A percentile compares a stretch with the other conserved stretches of the same genome.
These are phyloP conservation scores for Trichoderma citrinoviride DNA, from an alignment of 2,329 filamentous ascomycete species.

Conservation along the genomic window DNA sequence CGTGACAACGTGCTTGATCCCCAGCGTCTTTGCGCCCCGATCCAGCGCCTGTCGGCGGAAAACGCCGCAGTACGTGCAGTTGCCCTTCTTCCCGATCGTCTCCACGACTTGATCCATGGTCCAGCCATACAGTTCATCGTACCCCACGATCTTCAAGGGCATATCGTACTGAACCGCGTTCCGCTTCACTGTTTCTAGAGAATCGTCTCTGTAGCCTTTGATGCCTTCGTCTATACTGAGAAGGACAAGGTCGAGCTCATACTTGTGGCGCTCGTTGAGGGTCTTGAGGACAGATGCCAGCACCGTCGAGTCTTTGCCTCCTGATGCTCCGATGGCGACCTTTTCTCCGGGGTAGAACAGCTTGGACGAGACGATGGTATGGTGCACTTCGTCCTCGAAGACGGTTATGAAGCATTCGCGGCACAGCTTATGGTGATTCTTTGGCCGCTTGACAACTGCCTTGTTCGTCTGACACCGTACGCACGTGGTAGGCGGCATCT, in stretches of 20 bases:
- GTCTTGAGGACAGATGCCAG: constrained; percentile 93
- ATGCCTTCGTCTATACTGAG: constrained; percentile 97
- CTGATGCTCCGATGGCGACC: constrained; percentile 92
- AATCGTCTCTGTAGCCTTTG: constrained; percentile 94
- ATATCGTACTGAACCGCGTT: constrained; percentile 90
- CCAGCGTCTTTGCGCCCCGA: constrained; percentile 81
- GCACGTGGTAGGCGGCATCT: constrained; percentile 76
- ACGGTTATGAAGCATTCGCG: constrained; percentile 79
- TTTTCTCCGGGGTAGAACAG: constrained; percentile 82
- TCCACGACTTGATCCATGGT: constrained; percentile 99
- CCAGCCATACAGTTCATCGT: constrained; percentile 94
- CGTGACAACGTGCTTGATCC: constrained; percentile 90
- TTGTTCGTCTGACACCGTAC: constrained; percentile 71
- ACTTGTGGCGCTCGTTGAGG: constrained; percentile 83
- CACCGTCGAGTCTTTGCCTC: constrained; percentile 96
- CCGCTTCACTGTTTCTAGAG: constrained; percentile 90
- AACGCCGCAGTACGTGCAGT: constrained; percentile 98
- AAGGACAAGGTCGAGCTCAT: constrained; percentile 80
- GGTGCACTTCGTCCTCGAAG: constrained; percentile 91
- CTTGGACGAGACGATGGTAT: constrained; percentile 79
- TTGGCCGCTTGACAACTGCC: constrained; percentile 88
- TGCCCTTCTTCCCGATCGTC: constrained; percentile 94
- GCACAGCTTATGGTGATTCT: constrained; percentile 93
- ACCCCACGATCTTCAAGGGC: constrained; percentile 87
- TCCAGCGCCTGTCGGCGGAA: constrained; percentile 93